These are phyloP conservation scores for Pseudogymnoascus sp. DNA, from an alignment of 2,329 filamentous ascomycete genomes.

Conservation along the genomic window DNA sequence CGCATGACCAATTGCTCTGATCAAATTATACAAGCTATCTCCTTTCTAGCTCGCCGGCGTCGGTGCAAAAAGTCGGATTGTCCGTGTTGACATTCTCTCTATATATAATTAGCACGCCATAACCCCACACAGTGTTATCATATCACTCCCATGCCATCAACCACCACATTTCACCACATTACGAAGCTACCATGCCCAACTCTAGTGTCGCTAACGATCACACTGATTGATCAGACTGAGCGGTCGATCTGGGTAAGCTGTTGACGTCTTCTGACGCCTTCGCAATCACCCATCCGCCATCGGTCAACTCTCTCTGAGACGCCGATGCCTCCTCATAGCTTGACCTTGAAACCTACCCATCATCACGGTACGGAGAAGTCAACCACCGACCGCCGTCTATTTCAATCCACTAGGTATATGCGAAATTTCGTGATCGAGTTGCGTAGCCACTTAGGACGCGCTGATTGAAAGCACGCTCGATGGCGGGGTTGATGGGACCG, in stretches of 20 bases:
- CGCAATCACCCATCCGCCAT: neutral
- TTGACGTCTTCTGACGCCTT: slow-evolving; percentile 8
- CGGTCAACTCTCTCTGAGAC: neutral
- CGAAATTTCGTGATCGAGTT: neutral
- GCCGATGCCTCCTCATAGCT: neutral
- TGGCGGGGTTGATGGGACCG: neutral
- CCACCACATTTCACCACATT: slow-evolving; percentile 5
- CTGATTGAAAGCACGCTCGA: neutral
- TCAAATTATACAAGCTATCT: neutral
- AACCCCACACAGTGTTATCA: slow-evolving; percentile 7
- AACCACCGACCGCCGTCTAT: slow-evolving; percentile 4
- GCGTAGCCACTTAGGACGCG: neutral
- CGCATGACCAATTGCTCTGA: neutral
- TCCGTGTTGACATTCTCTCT: slow-evolving; percentile 1
- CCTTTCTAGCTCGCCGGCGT: neutral
- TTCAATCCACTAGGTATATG: neutral
- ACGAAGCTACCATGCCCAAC: neutral
- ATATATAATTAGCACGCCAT: slow-evolving; percentile 7
- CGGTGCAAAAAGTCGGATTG: neutral
- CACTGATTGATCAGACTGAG: neutral
- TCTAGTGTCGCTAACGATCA: neutral
- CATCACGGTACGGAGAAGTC: neutral
- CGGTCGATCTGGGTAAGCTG: neutral
- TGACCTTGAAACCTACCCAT: neutral
- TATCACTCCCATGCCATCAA: neutral